A percentile compares a stretch with the other conserved stretches of the same genome.
Evolutionary conservation across 176 grass and related monocot genomes (phyloP).

Genomic region (Oropetium thomaeum): DNA sequence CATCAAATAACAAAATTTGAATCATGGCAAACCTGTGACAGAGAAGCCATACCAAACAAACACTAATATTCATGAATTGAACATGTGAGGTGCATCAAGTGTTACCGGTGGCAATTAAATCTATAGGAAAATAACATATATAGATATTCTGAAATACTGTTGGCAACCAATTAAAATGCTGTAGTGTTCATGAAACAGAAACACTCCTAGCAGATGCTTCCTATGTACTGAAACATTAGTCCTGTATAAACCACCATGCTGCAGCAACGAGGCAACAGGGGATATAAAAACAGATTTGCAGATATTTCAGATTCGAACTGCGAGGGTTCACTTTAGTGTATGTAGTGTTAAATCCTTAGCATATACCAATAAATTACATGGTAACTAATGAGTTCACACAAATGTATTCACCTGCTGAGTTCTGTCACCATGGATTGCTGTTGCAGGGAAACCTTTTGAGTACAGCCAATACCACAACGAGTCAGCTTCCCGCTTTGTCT

Average conservation of each 20-base stretch:
- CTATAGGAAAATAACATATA: not conserved
- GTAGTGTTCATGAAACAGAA: not conserved
- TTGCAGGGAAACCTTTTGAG: slow-evolving; percentile 61
- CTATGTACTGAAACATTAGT: not conserved
- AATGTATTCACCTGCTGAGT: slow-evolving; percentile 49
- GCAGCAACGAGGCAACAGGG: not conserved
- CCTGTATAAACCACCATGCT: not conserved
- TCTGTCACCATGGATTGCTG: slow-evolving; percentile 80
- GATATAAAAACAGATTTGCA: not conserved
- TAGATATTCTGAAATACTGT: not conserved
- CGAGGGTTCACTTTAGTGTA: not conserved
- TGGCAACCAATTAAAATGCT: not conserved
- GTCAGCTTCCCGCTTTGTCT: slow-evolving; percentile 85
- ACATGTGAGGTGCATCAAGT: not conserved
- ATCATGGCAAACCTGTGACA: not conserved
- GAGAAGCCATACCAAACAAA: not conserved
- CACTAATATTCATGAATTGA: not conserved
- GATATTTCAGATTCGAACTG: not conserved
- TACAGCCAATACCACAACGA: slow-evolving; percentile 54
- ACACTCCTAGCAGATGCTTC: not conserved
- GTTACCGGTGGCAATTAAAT: not conserved
- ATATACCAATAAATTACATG: not conserved
- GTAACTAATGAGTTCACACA: not conserved
- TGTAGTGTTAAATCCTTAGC: not conserved
- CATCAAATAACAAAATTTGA: not conserved